A percentile compares a stretch with the other conserved stretches of the same genome.
phyloP scores from a whole-genome alignment of 306 rosid genomes.

The Benincasa hispida region DNA sequence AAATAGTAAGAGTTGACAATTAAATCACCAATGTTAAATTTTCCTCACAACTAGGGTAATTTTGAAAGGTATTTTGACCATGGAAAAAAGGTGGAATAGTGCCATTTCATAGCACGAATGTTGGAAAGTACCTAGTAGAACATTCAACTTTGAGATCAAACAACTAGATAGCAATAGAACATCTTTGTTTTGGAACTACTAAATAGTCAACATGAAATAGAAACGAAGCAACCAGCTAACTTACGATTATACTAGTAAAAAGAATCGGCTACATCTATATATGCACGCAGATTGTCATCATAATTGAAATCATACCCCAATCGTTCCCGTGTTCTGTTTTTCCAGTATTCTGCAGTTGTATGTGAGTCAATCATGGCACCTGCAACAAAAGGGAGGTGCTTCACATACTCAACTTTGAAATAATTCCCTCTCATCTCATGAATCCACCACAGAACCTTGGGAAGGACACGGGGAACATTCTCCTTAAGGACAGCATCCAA shows the following conservation, averaged over 20 bases:
- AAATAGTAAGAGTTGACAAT: neutral
- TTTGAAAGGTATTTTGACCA: neutral
- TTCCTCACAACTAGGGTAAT: neutral
- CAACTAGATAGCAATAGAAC: neutral
- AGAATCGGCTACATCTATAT: neutral
- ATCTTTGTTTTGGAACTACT: neutral
- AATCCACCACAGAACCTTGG: conserved; percentile 99
- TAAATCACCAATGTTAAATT: neutral
- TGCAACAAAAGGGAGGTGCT: conserved; percentile 98
- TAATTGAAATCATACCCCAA: conserved; percentile 37
- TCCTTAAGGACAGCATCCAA: conserved; percentile 76
- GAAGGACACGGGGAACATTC: conserved; percentile 59
- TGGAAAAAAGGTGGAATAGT: neutral
- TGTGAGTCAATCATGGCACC: conserved; percentile 99
- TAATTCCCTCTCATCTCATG: conserved; percentile 99
- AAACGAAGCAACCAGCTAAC: neutral
- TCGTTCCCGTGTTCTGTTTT: conserved; percentile 68
- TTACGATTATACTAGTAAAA: neutral
- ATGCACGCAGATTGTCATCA: neutral
- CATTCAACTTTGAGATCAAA: neutral
- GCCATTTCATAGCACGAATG: neutral
- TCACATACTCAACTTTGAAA: conserved; percentile 91
- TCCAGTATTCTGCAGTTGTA: conserved; percentile 83
- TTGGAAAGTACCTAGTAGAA: neutral
- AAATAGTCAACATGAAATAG: neutral